Percentiles rank a stretch among this genome's conserved stretches.
phyloP scores from a whole-genome alignment of 2,329 filamentous ascomycete genomes.

The Aspergillus chevalieri region DNA sequence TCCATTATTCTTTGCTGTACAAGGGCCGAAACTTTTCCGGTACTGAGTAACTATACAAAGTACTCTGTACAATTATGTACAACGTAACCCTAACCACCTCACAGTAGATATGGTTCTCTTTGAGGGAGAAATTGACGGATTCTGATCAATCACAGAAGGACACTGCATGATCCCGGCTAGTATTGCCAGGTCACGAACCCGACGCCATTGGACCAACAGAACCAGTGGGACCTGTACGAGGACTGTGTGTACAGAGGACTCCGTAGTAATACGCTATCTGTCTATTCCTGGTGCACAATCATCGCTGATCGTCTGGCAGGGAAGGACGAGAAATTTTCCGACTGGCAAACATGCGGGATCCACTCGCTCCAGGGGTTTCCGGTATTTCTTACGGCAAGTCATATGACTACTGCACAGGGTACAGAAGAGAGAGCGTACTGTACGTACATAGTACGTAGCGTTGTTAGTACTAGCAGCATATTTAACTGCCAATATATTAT shows the following conservation, averaged over 20 bases:
- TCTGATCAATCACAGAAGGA: background rate
- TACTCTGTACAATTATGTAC: background rate
- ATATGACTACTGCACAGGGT: background rate
- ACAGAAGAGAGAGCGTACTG: background rate
- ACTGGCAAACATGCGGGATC: background rate
- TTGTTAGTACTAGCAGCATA: background rate
- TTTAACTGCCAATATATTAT: no score
- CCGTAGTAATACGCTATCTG: conserved; percentile 1
- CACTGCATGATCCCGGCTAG: background rate
- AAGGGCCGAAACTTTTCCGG: background rate
- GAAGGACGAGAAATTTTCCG: conserved; percentile 10
- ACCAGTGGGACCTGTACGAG: no score
- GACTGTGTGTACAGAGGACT: background rate
- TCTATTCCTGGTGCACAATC: conserved; percentile 15
- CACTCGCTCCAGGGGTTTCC: background rate
- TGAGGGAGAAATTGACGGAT: background rate
- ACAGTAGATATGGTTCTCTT: background rate
- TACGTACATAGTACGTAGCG: background rate
- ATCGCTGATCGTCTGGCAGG: conserved; percentile 7
- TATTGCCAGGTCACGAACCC: background rate
- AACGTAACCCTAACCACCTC: background rate
- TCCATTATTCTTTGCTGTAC: background rate
- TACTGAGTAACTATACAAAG: background rate
- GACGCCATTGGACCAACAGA: conserved; percentile 6
- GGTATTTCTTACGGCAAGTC: background rate